Evolutionary conservation across 164 flowering plant species (phyloP), one percentile per base, ranked within the genome.

Genomic region (Euptelea pleiosperma): DNA sequence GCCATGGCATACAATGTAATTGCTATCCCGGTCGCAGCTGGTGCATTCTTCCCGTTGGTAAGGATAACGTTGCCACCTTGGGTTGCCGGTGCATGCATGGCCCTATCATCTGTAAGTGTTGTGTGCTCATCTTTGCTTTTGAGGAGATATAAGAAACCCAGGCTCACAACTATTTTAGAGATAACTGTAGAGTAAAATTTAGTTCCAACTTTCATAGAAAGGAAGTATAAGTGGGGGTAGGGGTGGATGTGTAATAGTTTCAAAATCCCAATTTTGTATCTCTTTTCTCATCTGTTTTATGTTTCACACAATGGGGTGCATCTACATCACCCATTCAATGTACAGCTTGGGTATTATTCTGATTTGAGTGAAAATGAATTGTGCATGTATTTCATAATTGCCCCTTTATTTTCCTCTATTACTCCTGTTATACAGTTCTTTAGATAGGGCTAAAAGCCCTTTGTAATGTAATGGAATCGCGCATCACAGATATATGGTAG

Each of bases 1-100:
- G 99, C 99, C 59, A 86, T 89, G 93, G 93, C 85, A 0, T 94
- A 94, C 70, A 94, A 94, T 58, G 77, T 88, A 28, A 58, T 87
- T 11, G 95, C 96, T 0, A 85, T 94, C 22, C 99, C 99, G 0
- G 60, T 91, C 34, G 99, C 99, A n/a, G 95, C 99, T 0, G 97
- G 97, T 6, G 89, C 71, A 28, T 77, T 94, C 69, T 94, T 73
- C 55, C 99, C 99, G 5, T 61, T 67, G 28, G 22, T 85, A 9
- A 63, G 75, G 42, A 33, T 94, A 42, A 73, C 61, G 69, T 70
- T 94, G 69, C 97, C 99, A 2, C 99, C 97, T 6, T 94, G 99
- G 99, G 89, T 78, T 0, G 89, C 99, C 11, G 99, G 97, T 44
- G 97, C 99, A 0, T 91, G 96, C 78, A 94, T 94, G 99, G 99